A percentile compares a stretch with the other conserved stretches of the same genome.
phyloP scores from a whole-genome alignment of 345 rosid genomes.

The Camelina laxa region DNA sequence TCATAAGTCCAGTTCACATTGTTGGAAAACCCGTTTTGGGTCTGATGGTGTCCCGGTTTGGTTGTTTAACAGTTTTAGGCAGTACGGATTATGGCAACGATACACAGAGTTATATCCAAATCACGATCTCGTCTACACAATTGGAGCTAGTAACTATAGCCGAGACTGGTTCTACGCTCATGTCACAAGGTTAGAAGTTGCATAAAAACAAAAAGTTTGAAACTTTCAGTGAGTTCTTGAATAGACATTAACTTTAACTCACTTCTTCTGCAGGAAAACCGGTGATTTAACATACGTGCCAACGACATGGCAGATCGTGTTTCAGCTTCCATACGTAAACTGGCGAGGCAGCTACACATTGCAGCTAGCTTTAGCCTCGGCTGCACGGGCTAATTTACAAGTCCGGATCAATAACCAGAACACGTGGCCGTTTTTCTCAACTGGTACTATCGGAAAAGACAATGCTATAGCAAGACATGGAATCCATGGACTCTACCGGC shows the following conservation, averaged over 20 bases:
- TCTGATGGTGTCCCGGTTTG: slow-evolving; percentile 8
- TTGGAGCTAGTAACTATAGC: slow-evolving; percentile 55
- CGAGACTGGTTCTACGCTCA: slow-evolving; percentile 90
- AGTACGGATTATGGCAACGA: slow-evolving; percentile 78
- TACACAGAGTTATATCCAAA: slow-evolving; percentile 64
- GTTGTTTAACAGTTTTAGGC: slow-evolving; percentile 61
- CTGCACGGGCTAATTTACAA: slow-evolving; percentile 58
- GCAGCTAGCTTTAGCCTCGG: slow-evolving; percentile 83
- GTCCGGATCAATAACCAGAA: slow-evolving; percentile 55
- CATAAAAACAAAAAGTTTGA: neutral
- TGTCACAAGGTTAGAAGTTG: slow-evolving; percentile 59
- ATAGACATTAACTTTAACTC: neutral
- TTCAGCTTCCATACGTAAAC: slow-evolving; percentile 47
- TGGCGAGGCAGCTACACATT: slow-evolving; percentile 59
- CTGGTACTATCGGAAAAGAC: slow-evolving; percentile 41
- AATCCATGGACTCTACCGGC: slow-evolving; percentile 56
- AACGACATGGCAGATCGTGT: slow-evolving; percentile 79
- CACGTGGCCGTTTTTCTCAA: slow-evolving; percentile 35
- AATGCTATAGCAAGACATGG: slow-evolving; percentile 49
- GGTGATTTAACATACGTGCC: slow-evolving; percentile 47
- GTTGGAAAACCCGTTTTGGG: neutral
- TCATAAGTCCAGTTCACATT: neutral
- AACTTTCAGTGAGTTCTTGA: neutral
- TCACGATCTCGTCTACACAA: slow-evolving; percentile 57
- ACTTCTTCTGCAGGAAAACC: slow-evolving; percentile 43